Base-by-base conservation (phyloP, 1,284 basidiomycete species). In the Omphalotus olearius region DNA sequence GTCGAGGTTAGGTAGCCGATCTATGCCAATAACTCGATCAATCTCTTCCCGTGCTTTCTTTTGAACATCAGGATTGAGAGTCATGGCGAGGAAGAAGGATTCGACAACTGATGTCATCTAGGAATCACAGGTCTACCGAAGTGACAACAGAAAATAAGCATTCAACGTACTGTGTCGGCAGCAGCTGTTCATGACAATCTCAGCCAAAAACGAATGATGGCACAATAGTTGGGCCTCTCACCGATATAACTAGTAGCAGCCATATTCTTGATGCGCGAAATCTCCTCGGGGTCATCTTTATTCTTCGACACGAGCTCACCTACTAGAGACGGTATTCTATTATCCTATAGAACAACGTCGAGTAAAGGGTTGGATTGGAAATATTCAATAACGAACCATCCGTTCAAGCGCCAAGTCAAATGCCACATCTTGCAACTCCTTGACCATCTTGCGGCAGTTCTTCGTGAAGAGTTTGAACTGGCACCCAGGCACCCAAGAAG, bases 1-100 rank as follows among this genome's bases (percentile, higher is more conserved):
- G 5, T 41, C 55, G 38, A 66, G 64, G 6, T 58, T 57, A 2
- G 66, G 65, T 18, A 66, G 48, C 26, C 64, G 56, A n/a, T 59
- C 51, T 4, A 45, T 14, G 1, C 59, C 59, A 17, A 64, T 57
- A 10, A 67, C 56, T 2, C 20, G 18, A 46, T 67, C 64, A 28
- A 67, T 51, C 48, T 68, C 66, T 10, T 51, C 33, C 37, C 66
- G 65, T 14, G 60, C 57, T 16, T 52, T 56, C 7, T 28, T 41
- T 38, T 59, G 60, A 9, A 56, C 50, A n/a, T 59, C 56, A 10
- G 56, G 59, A 45, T 57, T 62, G 44, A 57, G 54, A 18, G 55
- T 20, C 57, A 62, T 58, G 9, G 55, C 50, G 18, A 56, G 55
- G 42, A 56, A 45, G 41, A 61, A 60, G 5, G 54, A 44, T 30